Conservation (phyloP, 1,139 yeast genomes). For the Candida glucosophila region DNA sequence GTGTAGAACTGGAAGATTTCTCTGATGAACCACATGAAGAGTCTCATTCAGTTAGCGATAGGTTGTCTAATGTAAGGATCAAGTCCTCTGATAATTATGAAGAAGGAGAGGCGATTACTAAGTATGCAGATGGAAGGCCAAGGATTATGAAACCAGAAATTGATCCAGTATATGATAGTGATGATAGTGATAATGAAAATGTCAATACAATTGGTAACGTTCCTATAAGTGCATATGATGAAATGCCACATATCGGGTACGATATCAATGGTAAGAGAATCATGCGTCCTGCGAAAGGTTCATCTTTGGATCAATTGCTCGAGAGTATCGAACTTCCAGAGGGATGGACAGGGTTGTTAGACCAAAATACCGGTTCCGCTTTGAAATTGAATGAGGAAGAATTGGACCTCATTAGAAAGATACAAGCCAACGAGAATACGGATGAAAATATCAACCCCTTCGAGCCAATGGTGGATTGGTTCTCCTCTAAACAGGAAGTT, state of each 20-base stretch:
- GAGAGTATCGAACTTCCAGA: slow-evolving; percentile 91
- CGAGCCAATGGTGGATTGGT: slow-evolving; percentile 94
- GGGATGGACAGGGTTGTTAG: slow-evolving; percentile 97
- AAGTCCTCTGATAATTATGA: slow-evolving; percentile 28
- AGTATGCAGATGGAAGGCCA: slow-evolving; percentile 72
- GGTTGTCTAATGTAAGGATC: slow-evolving; percentile 43
- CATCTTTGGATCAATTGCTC: slow-evolving; percentile 82
- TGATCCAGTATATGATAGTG: slow-evolving; percentile 86
- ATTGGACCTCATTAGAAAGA: slow-evolving; percentile 76
- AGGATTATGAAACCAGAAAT: slow-evolving; percentile 81
- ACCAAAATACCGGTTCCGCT: slow-evolving; percentile 82
- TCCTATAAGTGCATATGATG: slow-evolving; percentile 89
- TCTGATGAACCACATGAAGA: slow-evolving; percentile 45
- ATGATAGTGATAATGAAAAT: slow-evolving; percentile 83
- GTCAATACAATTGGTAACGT: slow-evolving; percentile 87
- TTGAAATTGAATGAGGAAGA: slow-evolving; percentile 85
- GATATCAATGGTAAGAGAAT: slow-evolving; percentile 95
- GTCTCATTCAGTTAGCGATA: slow-evolving; percentile 45
- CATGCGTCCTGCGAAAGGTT: slow-evolving; percentile 98
- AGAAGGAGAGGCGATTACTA: slow-evolving; percentile 31
- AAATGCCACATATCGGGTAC: slow-evolving; percentile 95
- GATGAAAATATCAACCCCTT: slow-evolving; percentile 79
- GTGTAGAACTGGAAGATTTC: slow-evolving; percentile 30
- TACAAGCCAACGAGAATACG: slow-evolving; percentile 78
- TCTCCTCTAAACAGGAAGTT: slow-evolving; percentile 73